Conservation (phyloP, 2,329 filamentous ascomycete genomes). For the Calonectria naviculata region DNA sequence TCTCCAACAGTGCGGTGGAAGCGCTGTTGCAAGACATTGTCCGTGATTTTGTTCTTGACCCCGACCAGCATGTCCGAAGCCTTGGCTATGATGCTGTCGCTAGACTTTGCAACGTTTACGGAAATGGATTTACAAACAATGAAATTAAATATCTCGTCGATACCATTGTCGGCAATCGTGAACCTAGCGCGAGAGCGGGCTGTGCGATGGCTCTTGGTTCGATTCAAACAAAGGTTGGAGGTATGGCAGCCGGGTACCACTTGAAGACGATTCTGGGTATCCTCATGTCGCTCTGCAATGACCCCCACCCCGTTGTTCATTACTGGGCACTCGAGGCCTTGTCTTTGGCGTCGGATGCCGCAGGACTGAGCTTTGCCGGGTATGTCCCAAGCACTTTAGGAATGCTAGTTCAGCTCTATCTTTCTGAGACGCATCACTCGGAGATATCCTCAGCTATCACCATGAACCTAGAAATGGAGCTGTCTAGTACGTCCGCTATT, state of each 20-base stretch:
- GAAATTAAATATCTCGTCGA: conserved; percentile 95
- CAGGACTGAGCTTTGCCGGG: conserved; percentile 89
- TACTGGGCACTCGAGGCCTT: conserved; percentile 96
- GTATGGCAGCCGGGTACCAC: conserved; percentile 97
- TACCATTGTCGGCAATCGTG: conserved; percentile 92
- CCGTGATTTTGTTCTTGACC: conserved; percentile 79
- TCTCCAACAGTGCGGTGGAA: conserved; percentile 81
- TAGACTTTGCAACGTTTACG: conserved; percentile 84
- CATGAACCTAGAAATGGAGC: conserved; percentile 90
- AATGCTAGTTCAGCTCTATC: conserved; percentile 93
- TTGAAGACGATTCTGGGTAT: conserved; percentile 98
- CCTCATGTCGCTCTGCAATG: conserved; percentile 96
- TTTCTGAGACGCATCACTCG: conserved; percentile 89
- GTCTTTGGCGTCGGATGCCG: conserved; percentile 87
- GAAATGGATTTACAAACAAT: conserved; percentile 87
- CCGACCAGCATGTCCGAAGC: conserved; percentile 86
- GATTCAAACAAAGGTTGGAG: conserved; percentile 94
- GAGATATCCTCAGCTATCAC: conserved; percentile 83
- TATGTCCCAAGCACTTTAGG: conserved; percentile 92
- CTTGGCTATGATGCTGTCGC: conserved; percentile 89
- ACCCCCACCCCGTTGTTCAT: conserved; percentile 94
- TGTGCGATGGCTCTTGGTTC: conserved; percentile 94
- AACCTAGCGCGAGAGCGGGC: conserved; percentile 91
- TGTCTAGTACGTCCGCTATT: conserved; percentile 84
- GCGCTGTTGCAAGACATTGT: conserved; percentile 83